Evolutionary conservation across 805 yeast species (phyloP).

Genomic region (Wickerhamiella allomyrinae): DNA sequence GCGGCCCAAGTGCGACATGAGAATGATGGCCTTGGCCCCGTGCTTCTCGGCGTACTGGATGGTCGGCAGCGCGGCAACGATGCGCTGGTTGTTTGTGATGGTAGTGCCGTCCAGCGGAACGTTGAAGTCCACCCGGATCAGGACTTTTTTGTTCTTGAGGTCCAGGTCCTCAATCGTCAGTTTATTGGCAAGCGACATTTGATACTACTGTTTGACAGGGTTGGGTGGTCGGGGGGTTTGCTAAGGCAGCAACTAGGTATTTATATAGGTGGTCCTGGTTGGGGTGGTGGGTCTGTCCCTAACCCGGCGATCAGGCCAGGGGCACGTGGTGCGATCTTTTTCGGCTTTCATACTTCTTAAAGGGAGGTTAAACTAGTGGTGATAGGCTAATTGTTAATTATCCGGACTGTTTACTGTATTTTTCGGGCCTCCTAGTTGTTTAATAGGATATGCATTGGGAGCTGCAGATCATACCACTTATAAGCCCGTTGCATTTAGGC

Average conservation of each 20-base stretch:
- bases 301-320: neutral
- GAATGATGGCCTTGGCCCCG: constrained; percentile 75
- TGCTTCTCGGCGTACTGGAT: constrained; percentile 87
- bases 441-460: no score
- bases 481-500: no score
- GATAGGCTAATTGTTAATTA: no score
- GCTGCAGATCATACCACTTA: constrained; percentile 1
- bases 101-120: constrained; percentile 73
- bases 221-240: neutral
- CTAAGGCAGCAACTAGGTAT: neutral
- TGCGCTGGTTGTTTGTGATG: constrained; percentile 98
- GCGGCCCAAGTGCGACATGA: constrained; percentile 98
- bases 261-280: neutral
- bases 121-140: constrained; percentile 73
- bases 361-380: no score
- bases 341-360: no score
- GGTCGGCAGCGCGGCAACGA: constrained; percentile 98
- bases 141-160: constrained; percentile 84
- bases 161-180: constrained; percentile 84
- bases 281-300: neutral
- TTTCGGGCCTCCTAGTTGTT: no score
- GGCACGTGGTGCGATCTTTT: neutral
- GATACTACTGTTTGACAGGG: neutral
- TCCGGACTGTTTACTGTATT: no score
- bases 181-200: constrained; percentile 87